These are phyloP conservation scores for Diaporthe australafricana DNA, from an alignment of 2,329 filamentous ascomycete genomes.

Conservation along the genomic window DNA sequence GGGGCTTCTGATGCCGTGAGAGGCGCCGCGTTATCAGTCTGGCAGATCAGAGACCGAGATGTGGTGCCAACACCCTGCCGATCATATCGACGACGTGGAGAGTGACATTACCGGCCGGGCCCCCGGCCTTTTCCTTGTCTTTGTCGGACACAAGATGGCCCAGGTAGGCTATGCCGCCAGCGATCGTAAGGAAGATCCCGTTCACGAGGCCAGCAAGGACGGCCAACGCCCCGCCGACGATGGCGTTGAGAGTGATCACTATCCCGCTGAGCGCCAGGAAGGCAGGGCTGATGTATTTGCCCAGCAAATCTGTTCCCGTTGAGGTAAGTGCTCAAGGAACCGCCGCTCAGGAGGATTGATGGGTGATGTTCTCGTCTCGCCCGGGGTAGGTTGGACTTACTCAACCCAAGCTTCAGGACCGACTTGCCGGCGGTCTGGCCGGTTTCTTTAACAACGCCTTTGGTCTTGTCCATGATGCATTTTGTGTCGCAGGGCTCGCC, in stretches of 20 bases:
- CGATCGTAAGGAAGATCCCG: slow-evolving; percentile 9
- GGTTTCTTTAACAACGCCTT: neutral
- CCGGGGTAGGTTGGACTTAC: neutral
- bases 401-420: slow-evolving; percentile 14
- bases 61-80: neutral
- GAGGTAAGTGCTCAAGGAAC: neutral
- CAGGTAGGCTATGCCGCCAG: slow-evolving; percentile 22
- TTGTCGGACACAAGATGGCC: slow-evolving; percentile 23
- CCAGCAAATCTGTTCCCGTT: neutral
- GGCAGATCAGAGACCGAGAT: neutral
- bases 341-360: too few species aligned
- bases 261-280: slow-evolving; percentile 17
- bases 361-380: too few species aligned
- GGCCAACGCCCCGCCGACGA: slow-evolving; percentile 14
- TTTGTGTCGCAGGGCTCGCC: neutral
- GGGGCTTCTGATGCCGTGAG: too few species aligned
- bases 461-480: slow-evolving; percentile 3
- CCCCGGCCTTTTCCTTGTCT: neutral
- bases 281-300: neutral
- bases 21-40: neutral
- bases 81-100: neutral
- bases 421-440: neutral
- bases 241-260: neutral
- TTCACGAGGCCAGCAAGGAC: neutral
- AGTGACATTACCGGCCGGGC: neutral